Evolutionary conservation across 345 rosid species (phyloP).

Genomic region (Hibiscus mutabilis): DNA sequence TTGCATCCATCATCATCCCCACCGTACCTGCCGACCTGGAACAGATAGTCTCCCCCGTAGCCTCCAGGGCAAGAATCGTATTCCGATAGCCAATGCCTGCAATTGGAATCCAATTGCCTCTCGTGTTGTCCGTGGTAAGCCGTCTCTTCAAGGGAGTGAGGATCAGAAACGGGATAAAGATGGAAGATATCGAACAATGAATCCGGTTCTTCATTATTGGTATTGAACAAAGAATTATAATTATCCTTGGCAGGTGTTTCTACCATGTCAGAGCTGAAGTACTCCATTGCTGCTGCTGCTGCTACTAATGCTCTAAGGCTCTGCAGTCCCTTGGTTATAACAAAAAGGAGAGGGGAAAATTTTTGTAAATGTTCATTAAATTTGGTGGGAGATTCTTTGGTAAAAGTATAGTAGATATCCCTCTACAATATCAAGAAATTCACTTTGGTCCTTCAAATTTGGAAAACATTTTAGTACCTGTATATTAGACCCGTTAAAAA

Average conservation of each 20-base stretch:
- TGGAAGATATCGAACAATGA: background rate
- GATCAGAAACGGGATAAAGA: background rate
- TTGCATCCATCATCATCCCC: background rate
- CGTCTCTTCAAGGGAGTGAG: background rate
- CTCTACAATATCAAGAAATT: too few relatives aligned
- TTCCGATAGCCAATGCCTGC: background rate
- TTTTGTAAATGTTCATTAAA: background rate
- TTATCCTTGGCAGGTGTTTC: background rate
- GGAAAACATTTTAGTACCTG: too few relatives aligned
- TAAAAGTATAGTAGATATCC: too few relatives aligned
- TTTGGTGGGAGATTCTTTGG: conserved; percentile 1
- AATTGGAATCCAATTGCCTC: background rate
- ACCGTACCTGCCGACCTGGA: background rate
- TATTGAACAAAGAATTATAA: background rate
- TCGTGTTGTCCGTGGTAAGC: background rate
- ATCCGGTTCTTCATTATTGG: background rate
- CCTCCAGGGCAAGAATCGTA: conserved; percentile 1
- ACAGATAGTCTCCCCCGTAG: background rate
- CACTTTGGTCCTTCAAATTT: too few relatives aligned
- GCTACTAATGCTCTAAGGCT: background rate
- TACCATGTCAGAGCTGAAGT: background rate
- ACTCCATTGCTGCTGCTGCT: background rate
- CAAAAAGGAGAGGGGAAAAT: background rate
- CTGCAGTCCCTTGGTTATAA: background rate
- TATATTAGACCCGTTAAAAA: too few relatives aligned